Evolutionary conservation across 2,329 filamentous ascomycete species (phyloP).

Genomic region (Trichoderma hamatum): DNA sequence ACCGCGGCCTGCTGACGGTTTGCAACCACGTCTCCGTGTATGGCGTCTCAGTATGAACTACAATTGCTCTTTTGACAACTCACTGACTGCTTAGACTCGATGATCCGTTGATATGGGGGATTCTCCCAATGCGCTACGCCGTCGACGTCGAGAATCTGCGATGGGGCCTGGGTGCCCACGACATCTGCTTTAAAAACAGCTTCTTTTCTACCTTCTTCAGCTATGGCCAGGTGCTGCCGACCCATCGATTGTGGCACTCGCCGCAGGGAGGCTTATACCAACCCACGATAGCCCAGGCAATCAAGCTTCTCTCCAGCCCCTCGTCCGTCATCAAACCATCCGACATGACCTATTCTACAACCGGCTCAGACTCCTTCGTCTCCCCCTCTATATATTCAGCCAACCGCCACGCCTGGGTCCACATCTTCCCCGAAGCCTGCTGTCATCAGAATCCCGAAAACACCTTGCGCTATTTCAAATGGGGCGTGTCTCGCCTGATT

Average conservation of each 20-base stretch:
- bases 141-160: conserved; percentile 75
- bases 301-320: conserved; percentile 73
- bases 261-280: conserved; percentile 84
- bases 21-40: conserved; percentile 50
- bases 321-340: conserved; percentile 52
- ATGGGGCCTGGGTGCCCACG: conserved; percentile 90
- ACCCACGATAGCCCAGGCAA: conserved; percentile 81
- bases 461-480: conserved; percentile 95
- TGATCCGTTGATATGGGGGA: conserved; percentile 92
- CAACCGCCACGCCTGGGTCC: conserved; percentile 81
- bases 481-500: conserved; percentile 89
- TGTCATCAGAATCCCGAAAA: conserved; percentile 83
- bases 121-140: conserved; percentile 74
- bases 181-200: conserved; percentile 91
- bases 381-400: conserved; percentile 72
- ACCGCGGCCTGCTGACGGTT: conserved; percentile 79
- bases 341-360: conserved; percentile 63
- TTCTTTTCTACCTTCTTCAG: conserved; percentile 78
- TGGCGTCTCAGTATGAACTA: neutral
- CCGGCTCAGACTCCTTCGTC: conserved; percentile 65
- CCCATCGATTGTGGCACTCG: conserved; percentile 79
- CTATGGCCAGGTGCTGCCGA: conserved; percentile 86
- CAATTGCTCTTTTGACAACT: neutral
- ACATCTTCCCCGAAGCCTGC: conserved; percentile 94
- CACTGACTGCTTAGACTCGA: conserved; percentile 66